Evolutionary conservation across 2,329 filamentous ascomycete species (phyloP).

Genomic region (Lasiodiplodia sp.): DNA sequence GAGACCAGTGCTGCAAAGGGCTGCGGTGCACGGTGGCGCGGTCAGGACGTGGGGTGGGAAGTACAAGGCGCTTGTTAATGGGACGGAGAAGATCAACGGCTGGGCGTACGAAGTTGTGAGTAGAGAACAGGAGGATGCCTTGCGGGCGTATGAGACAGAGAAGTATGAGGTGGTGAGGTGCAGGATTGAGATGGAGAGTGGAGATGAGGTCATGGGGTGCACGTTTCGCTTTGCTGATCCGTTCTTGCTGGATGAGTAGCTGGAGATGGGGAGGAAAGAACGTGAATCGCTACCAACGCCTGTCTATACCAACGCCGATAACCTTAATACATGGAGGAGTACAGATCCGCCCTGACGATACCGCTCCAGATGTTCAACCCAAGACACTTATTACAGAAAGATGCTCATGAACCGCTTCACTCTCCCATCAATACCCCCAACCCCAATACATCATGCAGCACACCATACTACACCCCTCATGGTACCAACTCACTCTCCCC

Average conservation of each 20-base stretch:
- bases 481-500: background rate
- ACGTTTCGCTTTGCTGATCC: slow-evolving; percentile 37
- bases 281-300: background rate
- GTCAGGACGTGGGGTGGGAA: slow-evolving; percentile 49
- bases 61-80: slow-evolving; percentile 51
- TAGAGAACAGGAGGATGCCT: slow-evolving; percentile 43
- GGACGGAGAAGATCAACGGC: slow-evolving; percentile 36
- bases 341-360: background rate
- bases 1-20: background rate
- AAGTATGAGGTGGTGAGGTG: slow-evolving; percentile 50
- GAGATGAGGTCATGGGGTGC: slow-evolving; percentile 33
- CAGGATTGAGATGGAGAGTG: slow-evolving; percentile 36
- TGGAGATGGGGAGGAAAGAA: background rate
- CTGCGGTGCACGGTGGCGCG: slow-evolving; percentile 35
- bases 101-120: slow-evolving; percentile 42
- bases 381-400: background rate
- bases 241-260: too few species aligned
- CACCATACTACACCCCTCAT: too few species aligned
- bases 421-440: too few species aligned
- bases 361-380: background rate
- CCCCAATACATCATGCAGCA: too few species aligned
- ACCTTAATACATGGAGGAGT: background rate
- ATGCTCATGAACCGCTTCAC: too few species aligned
- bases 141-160: slow-evolving; percentile 49
- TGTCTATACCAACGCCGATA: slow-evolving; percentile 1